These are phyloP conservation scores for Vanrija sp. DNA, from an alignment of 1,284 basidiomycete genomes.

Conservation along the genomic window DNA sequence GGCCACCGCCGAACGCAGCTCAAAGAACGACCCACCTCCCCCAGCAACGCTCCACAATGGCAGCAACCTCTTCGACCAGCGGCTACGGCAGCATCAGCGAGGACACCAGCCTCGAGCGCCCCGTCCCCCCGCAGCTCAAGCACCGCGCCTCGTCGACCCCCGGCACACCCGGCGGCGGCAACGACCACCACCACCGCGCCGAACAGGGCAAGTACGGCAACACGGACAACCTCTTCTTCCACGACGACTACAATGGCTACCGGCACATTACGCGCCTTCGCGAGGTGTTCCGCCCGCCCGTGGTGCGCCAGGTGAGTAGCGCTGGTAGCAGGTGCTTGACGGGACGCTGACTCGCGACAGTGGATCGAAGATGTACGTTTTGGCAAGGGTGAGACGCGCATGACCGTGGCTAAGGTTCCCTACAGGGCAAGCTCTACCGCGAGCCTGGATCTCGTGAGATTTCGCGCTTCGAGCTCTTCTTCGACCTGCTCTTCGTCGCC, in stretches of 20 bases:
- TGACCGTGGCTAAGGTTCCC: too few species aligned
- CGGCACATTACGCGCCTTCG: conserved; percentile 12
- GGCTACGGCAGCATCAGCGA: too few species aligned
- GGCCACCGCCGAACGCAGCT: too few species aligned
- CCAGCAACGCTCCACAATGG: too few species aligned
- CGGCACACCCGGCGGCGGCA: too few species aligned
- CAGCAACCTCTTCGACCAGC: too few species aligned
- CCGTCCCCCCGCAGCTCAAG: too few species aligned
- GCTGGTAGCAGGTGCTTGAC: not conserved
- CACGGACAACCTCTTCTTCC: conserved; percentile 1
- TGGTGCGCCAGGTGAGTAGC: conserved; percentile 29
- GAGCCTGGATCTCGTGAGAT: conserved; percentile 26
- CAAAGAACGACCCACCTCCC: too few species aligned
- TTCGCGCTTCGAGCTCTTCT: conserved; percentile 48
- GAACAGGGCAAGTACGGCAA: not conserved
- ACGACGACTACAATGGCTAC: conserved; percentile 3
- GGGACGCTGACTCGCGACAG: not conserved
- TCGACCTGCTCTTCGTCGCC: conserved; percentile 50
- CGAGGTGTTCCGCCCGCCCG: conserved; percentile 23
- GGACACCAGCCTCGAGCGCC: too few species aligned
- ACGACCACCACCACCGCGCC: too few species aligned
- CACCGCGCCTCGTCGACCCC: too few species aligned
- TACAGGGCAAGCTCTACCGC: conserved; percentile 27
- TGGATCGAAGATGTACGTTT: not conserved
- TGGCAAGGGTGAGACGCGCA: not conserved